Conservation (phyloP, 1,284 basidiomycete species). For the Pholiota adiposa region DNA sequence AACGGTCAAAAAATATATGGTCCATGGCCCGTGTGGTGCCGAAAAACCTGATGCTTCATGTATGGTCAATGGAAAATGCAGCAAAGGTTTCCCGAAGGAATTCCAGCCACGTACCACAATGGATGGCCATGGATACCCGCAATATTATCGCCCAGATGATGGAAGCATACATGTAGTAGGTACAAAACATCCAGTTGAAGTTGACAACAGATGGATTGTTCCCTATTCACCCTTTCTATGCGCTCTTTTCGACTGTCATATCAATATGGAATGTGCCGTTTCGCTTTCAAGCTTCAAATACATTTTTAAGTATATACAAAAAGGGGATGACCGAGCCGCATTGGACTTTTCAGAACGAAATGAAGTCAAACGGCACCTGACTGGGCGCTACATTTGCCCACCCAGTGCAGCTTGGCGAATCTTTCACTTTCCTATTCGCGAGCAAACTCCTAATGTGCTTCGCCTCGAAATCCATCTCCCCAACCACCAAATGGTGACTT, state of each 20-base stretch:
- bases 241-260: conserved; percentile 45
- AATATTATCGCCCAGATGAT: conserved; percentile 38
- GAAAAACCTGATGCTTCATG: conserved; percentile 38
- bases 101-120: conserved; percentile 39
- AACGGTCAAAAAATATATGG: conserved; percentile 39
- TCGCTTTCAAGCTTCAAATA: conserved; percentile 44
- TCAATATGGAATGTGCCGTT: conserved; percentile 45
- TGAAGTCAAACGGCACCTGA: conserved; percentile 38
- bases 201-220: conserved; percentile 42
- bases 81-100: conserved; percentile 44
- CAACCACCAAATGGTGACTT: conserved; percentile 39
- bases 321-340: conserved; percentile 44
- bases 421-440: conserved; percentile 35
- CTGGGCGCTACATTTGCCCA: conserved; percentile 43
- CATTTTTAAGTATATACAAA: conserved; percentile 51
- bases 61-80: conserved; percentile 45
- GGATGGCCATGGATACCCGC: conserved; percentile 42
- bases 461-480: conserved; percentile 44
- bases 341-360: conserved; percentile 17
- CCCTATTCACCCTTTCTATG: conserved; percentile 39
- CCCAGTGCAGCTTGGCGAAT: conserved; percentile 40
- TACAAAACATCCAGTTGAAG: not conserved
- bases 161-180: too few relatives aligned
- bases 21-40: conserved; percentile 50
- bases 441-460: conserved; percentile 36